These are phyloP conservation scores for Saccharomyces kudriavzevii DNA, from an alignment of 805 yeast species.

Conservation along the genomic window DNA sequence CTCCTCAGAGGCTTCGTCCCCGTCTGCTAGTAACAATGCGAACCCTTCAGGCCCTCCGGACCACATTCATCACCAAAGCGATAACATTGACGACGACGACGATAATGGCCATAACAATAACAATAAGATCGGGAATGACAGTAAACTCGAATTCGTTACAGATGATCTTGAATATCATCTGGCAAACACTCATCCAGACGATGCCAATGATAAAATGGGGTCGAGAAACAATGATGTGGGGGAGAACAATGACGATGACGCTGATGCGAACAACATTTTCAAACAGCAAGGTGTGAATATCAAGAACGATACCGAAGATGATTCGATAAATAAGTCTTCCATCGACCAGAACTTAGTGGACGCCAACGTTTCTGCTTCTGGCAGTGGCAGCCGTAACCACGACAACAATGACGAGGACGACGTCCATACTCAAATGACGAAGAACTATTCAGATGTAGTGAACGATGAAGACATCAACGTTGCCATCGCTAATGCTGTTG, in stretches of 20 bases:
- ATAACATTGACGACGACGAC: neutral
- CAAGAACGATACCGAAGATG: neutral
- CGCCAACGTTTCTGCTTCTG: neutral
- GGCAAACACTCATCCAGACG: neutral
- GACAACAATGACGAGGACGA: constrained; percentile 2
- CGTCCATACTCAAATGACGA: constrained; percentile 1
- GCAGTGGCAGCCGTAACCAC: neutral
- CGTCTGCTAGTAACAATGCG: constrained; percentile 2
- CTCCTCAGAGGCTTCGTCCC: neutral
- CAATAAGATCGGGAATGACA: constrained; percentile 1
- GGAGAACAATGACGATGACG: neutral
- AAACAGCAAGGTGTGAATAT: neutral
- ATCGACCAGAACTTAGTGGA: neutral
- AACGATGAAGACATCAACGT: neutral
- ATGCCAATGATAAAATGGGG: neutral
- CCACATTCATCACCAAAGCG: neutral
- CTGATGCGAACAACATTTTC: neutral
- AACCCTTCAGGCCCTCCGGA: neutral
- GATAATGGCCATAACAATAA: neutral
- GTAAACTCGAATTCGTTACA: neutral
- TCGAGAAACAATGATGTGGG: neutral
- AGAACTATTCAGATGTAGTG: neutral
- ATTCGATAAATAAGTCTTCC: neutral
- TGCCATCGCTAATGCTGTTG: neutral
- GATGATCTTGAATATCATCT: neutral